Evolutionary conservation across 805 yeast species (phyloP).

Genomic region (Candida odintsovae): DNA sequence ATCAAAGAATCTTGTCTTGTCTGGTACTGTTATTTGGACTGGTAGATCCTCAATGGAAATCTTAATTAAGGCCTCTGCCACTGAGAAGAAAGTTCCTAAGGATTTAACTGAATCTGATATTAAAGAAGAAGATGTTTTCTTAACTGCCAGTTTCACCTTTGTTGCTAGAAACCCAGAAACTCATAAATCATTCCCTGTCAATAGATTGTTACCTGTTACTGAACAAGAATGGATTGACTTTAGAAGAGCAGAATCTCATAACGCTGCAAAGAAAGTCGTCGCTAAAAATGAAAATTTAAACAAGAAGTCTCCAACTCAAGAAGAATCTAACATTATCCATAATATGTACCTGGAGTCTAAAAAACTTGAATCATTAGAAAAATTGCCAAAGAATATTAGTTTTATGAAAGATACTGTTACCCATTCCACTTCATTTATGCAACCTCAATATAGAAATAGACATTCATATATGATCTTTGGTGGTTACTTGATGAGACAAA

Average conservation of each 20-base stretch:
- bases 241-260: constrained; percentile 84
- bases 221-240: constrained; percentile 79
- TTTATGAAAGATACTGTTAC: constrained; percentile 70
- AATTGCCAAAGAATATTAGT: constrained; percentile 44
- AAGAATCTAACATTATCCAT: constrained; percentile 72
- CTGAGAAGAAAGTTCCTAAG: constrained; percentile 47
- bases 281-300: constrained; percentile 59
- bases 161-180: constrained; percentile 93
- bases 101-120: constrained; percentile 52
- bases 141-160: constrained; percentile 89
- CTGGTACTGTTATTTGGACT: constrained; percentile 93
- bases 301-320: constrained; percentile 67
- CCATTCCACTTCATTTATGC: constrained; percentile 82
- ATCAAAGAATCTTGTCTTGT: constrained; percentile 70
- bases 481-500: constrained; percentile 86
- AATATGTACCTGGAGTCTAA: constrained; percentile 61
- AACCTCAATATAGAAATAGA: constrained; percentile 93
- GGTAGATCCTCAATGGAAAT: constrained; percentile 96
- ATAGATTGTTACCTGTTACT: constrained; percentile 67
- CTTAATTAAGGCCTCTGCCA: constrained; percentile 81
- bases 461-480: constrained; percentile 95
- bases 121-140: constrained; percentile 61
- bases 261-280: constrained; percentile 75
- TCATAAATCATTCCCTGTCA: constrained; percentile 84
- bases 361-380: constrained; percentile 26